These are phyloP conservation scores for Russula compacta DNA, from an alignment of 768 basidiomycete genomes.

Conservation along the genomic window DNA sequence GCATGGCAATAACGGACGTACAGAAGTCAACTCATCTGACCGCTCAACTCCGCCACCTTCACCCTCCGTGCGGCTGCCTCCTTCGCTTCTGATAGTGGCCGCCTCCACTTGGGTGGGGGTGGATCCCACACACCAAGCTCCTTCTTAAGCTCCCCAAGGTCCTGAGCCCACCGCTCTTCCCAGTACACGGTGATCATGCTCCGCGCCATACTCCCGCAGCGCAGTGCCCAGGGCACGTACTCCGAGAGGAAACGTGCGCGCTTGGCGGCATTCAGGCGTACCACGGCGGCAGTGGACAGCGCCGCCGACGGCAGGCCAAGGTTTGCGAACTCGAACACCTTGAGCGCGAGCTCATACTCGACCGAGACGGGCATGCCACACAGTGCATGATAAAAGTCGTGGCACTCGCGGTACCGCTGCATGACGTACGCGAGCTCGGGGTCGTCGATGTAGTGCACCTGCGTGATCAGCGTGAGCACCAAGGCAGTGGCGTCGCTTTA, in stretches of 20 bases:
- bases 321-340: slow-evolving; percentile 91
- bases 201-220: slow-evolving; percentile 63
- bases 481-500: background rate
- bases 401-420: slow-evolving; percentile 96
- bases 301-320: slow-evolving; percentile 82
- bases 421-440: slow-evolving; percentile 96
- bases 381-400: slow-evolving; percentile 95
- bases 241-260: slow-evolving; percentile 52
- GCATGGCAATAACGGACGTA: slow-evolving; percentile 9
- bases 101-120: slow-evolving; percentile 63
- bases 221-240: slow-evolving; percentile 89
- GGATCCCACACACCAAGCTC: slow-evolving; percentile 84
- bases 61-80: slow-evolving; percentile 31
- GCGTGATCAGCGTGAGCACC: slow-evolving; percentile 5
- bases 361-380: slow-evolving; percentile 83
- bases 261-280: slow-evolving; percentile 47
- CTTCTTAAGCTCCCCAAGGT: slow-evolving; percentile 70
- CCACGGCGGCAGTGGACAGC: slow-evolving; percentile 70
- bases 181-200: slow-evolving; percentile 89
- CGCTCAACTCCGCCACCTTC: background rate
- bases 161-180: slow-evolving; percentile 89
- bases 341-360: slow-evolving; percentile 87
- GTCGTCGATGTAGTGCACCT: slow-evolving; percentile 94
- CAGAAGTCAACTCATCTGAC: slow-evolving; percentile 5
- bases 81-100: slow-evolving; percentile 54